These are phyloP conservation scores for Naganishia randhawae DNA, from an alignment of 768 basidiomycete species.

Conservation along the genomic window DNA sequence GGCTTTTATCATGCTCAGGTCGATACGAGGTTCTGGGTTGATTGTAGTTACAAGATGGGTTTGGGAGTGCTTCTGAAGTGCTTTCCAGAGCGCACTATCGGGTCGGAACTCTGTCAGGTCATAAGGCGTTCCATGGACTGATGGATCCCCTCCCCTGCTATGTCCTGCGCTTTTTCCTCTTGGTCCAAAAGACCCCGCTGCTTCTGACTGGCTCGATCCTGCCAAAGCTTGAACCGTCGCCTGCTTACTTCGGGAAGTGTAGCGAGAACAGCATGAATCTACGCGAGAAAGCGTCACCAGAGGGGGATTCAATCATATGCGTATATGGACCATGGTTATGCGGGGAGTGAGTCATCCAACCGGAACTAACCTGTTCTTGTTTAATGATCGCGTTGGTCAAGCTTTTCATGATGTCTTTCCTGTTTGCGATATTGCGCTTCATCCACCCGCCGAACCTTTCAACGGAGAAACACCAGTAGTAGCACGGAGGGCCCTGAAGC, in stretches of 20 bases:
- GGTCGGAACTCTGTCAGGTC: neutral
- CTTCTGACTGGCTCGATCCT: neutral
- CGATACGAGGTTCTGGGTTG: neutral
- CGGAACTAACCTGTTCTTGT: neutral
- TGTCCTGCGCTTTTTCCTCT: no score
- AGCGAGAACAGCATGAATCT: neutral
- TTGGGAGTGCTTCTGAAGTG: neutral
- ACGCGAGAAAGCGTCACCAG: no score
- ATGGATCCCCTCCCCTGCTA: neutral
- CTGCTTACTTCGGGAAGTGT: neutral
- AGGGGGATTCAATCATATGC: no score
- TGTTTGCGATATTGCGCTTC: neutral
- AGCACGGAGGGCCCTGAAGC: neutral
- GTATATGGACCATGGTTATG: no score
- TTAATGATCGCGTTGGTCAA: neutral
- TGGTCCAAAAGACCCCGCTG: no score
- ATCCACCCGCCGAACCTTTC: neutral
- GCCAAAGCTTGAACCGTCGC: neutral
- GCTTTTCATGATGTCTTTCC: neutral
- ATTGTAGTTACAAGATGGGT: neutral
- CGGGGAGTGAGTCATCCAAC: no score
- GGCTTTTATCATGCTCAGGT: neutral
- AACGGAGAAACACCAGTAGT: slow-evolving; percentile 4
- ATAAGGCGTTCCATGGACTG: neutral
- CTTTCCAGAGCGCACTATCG: neutral